A percentile compares a stretch with the other conserved stretches of the same genome.
Evolutionary conservation across 176 grass and related monocot genomes (phyloP).

Genomic region (Miscanthus lutarioriparius): DNA sequence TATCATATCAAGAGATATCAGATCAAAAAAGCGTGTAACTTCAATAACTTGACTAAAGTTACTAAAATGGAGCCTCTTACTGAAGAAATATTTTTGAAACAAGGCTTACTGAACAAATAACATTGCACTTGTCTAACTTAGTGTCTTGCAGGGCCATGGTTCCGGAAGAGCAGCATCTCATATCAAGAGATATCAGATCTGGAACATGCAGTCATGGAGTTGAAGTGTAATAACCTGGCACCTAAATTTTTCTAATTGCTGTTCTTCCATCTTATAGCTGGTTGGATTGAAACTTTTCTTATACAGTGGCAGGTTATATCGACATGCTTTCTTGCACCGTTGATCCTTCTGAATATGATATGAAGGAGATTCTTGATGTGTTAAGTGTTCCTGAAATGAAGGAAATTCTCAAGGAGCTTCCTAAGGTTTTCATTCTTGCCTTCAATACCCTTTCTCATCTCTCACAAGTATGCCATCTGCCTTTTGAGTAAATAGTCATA

Average conservation of each 20-base stretch:
- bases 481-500: conserved; percentile 20
- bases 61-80: conserved; percentile 9
- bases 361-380: conserved; percentile 74
- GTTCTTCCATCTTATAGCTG: conserved; percentile 13
- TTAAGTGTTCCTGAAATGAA: conserved; percentile 83
- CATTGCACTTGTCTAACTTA: neutral
- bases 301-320: conserved; percentile 78
- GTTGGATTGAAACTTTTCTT: conserved; percentile 27
- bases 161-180: conserved; percentile 60
- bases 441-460: neutral
- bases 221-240: conserved; percentile 57
- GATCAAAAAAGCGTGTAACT: too few species aligned
- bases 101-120: conserved; percentile 30
- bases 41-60: conserved; percentile 18
- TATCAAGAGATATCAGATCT: conserved; percentile 82
- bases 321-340: conserved; percentile 50
- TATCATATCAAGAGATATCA: too few species aligned
- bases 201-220: conserved; percentile 61
- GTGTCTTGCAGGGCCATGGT: conserved; percentile 82
- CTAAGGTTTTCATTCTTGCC: conserved; percentile 63
- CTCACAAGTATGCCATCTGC: neutral
- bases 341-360: conserved; percentile 55
- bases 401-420: conserved; percentile 61
- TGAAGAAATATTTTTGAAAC: conserved; percentile 17
- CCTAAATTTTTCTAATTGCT: conserved; percentile 27